phyloP scores from a whole-genome alignment of 2,329 filamentous ascomycete species.

The Fusarium nanum region DNA sequence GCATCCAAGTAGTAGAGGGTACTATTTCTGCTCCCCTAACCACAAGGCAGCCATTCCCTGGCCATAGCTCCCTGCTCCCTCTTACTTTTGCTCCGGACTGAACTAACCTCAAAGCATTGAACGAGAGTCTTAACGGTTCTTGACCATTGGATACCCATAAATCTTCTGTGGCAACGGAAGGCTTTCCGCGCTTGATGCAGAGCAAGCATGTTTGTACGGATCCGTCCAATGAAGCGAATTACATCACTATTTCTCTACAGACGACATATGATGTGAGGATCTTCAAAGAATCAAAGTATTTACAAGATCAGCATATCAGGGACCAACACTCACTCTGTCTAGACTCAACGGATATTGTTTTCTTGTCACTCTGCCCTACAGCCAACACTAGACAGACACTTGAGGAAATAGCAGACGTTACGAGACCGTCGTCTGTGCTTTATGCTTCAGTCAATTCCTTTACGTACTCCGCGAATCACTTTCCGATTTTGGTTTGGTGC shows the following conservation, averaged over 20 bases:
- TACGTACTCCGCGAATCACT: neutral
- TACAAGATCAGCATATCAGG: neutral
- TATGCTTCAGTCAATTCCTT: neutral
- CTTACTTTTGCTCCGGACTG: neutral
- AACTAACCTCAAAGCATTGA: slow-evolving; percentile 16
- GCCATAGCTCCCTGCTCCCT: slow-evolving; percentile 12
- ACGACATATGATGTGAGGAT: slow-evolving; percentile 3
- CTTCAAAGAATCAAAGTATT: neutral
- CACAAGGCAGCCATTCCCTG: neutral
- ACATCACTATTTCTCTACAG: neutral
- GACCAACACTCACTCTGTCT: neutral
- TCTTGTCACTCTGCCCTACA: slow-evolving; percentile 13
- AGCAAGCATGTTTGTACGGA: slow-evolving; percentile 1
- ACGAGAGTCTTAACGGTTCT: slow-evolving; percentile 2
- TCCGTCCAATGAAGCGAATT: slow-evolving; percentile 4
- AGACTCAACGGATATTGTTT: neutral
- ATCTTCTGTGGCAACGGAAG: neutral
- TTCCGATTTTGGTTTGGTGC: neutral
- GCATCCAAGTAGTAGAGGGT: neutral
- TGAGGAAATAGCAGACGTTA: slow-evolving; percentile 18
- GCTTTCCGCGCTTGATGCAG: slow-evolving; percentile 3
- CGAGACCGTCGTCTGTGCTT: slow-evolving; percentile 16
- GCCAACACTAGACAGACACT: neutral
- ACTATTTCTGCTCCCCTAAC: neutral
- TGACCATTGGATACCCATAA: neutral